Evolutionary conservation across 2,329 filamentous ascomycete species (phyloP).

Genomic region (Ciborinia camelliae): DNA sequence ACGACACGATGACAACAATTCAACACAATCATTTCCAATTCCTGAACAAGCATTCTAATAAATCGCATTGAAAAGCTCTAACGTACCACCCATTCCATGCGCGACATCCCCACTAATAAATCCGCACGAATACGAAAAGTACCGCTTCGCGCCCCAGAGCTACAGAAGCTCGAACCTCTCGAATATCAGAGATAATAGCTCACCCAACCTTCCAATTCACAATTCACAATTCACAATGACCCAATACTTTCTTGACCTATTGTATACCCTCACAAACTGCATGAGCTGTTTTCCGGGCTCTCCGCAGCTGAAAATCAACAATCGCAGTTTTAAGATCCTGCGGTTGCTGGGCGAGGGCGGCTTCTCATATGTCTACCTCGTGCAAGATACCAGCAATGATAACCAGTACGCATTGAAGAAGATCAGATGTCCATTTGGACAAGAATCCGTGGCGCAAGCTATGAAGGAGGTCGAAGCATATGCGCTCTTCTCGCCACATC

Average conservation of each 20-base stretch:
- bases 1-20: not conserved
- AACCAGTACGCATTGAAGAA: slow-evolving; percentile 95
- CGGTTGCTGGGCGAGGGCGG: slow-evolving; percentile 94
- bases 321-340: slow-evolving; percentile 90
- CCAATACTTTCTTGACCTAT: slow-evolving; percentile 79
- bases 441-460: slow-evolving; percentile 90
- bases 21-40: not conserved
- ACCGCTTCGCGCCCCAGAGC: slow-evolving; percentile 8
- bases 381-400: slow-evolving; percentile 81
- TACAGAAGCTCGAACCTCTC: slow-evolving; percentile 5
- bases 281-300: slow-evolving; percentile 94
- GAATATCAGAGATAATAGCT: not conserved
- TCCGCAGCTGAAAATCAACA: slow-evolving; percentile 93
- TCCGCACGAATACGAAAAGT: not conserved
- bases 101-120: not conserved
- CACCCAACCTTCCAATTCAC: not conserved
- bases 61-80: not conserved
- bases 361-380: slow-evolving; percentile 98
- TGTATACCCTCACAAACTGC: slow-evolving; percentile 92
- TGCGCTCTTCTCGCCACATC: slow-evolving; percentile 76
- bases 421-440: slow-evolving; percentile 96
- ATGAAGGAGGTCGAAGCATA: slow-evolving; percentile 98
- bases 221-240: slow-evolving; percentile 53
- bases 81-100: not conserved
- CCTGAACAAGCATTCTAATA: not conserved